Evolutionary conservation across 2,329 filamentous ascomycete species (phyloP), one percentile per base, ranked within the genome.

Genomic region (Cladosporium oxysporum): DNA sequence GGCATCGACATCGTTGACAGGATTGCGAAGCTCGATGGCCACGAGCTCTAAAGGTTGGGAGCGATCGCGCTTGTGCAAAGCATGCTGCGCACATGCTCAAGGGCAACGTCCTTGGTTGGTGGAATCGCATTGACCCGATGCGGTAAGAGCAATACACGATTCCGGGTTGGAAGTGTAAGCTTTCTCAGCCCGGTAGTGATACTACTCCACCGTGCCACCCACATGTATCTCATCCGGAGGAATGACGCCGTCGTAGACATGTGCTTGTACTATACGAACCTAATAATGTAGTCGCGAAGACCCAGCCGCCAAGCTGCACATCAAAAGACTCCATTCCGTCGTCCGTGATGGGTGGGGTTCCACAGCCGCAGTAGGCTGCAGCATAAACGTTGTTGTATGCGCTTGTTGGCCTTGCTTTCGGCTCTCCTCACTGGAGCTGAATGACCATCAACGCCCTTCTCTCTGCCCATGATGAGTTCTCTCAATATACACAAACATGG

Each of bases 71-170:
- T 55, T 55, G 52, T 31, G 12, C 12, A 33, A 55, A 55, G 29
- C 16, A 21, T 55, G 23, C 28, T 29, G 50, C 18, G n/a, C 52
- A 29, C 28, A 55, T 33, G 52, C 52, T 31, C 28, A 6, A 6
- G 28, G n/a, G n/a, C 16, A 33, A 55, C 2, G 52, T 29, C 52
- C 18, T 16, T 33, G 41, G 28, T 33, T 55, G 16, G 52, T 29
- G 28, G 26, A 18, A 31, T n/a, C 21, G 52, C 52, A 55, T 33
- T 55, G 52, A 33, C 52, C 52, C 52, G 52, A 55, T 55, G 16
- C 16, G 52, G 52, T 31, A 55, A 55, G 52, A 31, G 28, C 52
- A n/a, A 55, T 47, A 47, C 52, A 55, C n/a, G 29, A 31, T 33
- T 55, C 23, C 18, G 14, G 23, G 50, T 33, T 10, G 28, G 33